These are phyloP conservation scores for Tolypocladium ovalisporum DNA, from an alignment of 2,329 filamentous ascomycete genomes.

Conservation along the genomic window DNA sequence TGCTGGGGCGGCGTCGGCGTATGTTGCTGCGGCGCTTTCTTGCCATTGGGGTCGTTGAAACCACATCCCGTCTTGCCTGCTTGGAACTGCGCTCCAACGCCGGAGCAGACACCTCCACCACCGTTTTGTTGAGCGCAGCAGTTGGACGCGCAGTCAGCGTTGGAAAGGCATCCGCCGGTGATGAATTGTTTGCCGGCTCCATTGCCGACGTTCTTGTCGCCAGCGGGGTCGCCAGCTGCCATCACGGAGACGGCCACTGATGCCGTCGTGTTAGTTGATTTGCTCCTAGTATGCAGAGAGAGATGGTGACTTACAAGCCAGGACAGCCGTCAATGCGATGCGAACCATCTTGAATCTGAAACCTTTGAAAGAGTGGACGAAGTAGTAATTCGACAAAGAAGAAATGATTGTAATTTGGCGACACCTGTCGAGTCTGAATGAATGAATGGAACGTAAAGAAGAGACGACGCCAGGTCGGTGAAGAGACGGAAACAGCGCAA, in stretches of 20 bases:
- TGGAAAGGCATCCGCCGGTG: neutral
- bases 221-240: neutral
- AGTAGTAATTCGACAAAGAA: neutral
- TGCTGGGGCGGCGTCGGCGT: neutral
- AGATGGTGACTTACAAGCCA: neutral
- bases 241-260: neutral
- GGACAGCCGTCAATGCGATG: neutral
- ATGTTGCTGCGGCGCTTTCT: neutral
- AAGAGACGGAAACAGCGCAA: neutral
- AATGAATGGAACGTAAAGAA: neutral
- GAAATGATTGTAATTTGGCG: neutral
- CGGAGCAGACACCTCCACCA: neutral
- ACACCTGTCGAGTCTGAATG: neutral
- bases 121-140: neutral
- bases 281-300: neutral
- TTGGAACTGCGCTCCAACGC: neutral
- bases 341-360: neutral
- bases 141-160: neutral
- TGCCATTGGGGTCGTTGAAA: neutral
- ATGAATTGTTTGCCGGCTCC: neutral
- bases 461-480: neutral
- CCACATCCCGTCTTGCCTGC: neutral
- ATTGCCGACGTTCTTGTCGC: neutral
- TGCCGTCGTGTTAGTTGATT: neutral
- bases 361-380: neutral